phyloP scores from a whole-genome alignment of 371 early-diverging fungal genomes.

The Circinella umbellata region DNA sequence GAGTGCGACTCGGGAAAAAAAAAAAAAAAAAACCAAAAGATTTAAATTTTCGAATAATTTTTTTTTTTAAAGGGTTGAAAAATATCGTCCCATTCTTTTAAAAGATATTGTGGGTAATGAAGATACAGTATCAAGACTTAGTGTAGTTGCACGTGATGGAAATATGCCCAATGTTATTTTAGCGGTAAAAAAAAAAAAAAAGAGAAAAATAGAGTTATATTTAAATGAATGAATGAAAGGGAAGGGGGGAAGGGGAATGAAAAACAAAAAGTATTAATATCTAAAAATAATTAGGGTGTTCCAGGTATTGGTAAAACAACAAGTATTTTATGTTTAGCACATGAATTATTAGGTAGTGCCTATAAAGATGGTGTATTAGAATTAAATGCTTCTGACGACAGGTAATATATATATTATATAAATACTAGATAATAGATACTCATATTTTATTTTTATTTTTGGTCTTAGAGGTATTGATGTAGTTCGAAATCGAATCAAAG shows the following conservation, averaged over 20 bases:
- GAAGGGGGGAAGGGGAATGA: too few species aligned
- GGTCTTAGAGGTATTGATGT: slow-evolving; percentile 98
- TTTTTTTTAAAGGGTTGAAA: slow-evolving; percentile 84
- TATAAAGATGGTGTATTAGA: slow-evolving; percentile 94
- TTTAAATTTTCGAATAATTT: too few species aligned
- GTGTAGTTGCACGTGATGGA: slow-evolving; percentile 86
- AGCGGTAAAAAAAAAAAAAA: slow-evolving; percentile 73
- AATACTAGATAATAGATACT: too few species aligned
- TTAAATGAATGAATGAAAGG: background rate
- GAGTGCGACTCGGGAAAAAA: too few species aligned
- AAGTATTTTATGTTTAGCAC: slow-evolving; percentile 91
- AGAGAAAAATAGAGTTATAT: background rate
- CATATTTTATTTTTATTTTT: too few species aligned
- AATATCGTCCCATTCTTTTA: slow-evolving; percentile 90
- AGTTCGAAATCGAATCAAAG: slow-evolving; percentile 96
- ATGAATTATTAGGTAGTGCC: slow-evolving; percentile 80
- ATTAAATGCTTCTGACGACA: slow-evolving; percentile 99
- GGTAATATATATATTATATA: too few species aligned
- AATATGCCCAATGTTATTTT: slow-evolving; percentile 98
- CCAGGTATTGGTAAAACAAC: slow-evolving; percentile 99
- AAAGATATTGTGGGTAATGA: slow-evolving; percentile 97
- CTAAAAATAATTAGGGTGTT: slow-evolving; percentile 66
- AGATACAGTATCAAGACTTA: slow-evolving; percentile 89
- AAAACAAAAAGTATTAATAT: too few species aligned
- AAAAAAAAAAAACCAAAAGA: too few species aligned